phyloP scores from a whole-genome alignment of 2,329 filamentous ascomycete genomes.

The Cytospora piceicola region DNA sequence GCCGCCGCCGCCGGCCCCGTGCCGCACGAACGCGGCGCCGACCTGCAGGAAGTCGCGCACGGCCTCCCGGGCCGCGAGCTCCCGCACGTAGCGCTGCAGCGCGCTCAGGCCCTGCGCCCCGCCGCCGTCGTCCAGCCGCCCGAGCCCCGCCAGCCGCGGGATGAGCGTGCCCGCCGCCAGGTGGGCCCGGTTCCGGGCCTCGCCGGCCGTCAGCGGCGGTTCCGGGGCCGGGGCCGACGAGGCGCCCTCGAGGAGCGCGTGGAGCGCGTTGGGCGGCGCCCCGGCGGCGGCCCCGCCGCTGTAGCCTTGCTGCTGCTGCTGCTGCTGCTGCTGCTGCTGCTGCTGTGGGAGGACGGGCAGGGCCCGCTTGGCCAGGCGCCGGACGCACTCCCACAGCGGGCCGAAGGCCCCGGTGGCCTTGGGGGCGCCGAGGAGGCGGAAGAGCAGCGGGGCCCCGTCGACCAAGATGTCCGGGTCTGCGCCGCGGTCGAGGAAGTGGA shows the following conservation, averaged over 20 bases:
- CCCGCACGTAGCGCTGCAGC: constrained; percentile 17
- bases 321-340: background rate
- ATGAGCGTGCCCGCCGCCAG: constrained; percentile 3
- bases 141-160: constrained; percentile 7
- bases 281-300: too few relatives aligned
- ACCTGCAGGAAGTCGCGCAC: constrained; percentile 11
- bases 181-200: background rate
- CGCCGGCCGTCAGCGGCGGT: background rate
- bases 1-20: constrained; percentile 1
- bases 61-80: background rate
- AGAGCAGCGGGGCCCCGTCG: constrained; percentile 5
- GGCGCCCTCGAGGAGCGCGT: background rate
- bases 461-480: constrained; percentile 19
- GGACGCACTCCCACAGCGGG: background rate
- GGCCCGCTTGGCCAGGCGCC: background rate
- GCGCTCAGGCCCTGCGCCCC: constrained; percentile 7
- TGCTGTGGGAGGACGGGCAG: background rate
- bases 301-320: background rate
- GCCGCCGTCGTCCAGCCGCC: constrained; percentile 19
- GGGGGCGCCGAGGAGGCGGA: constrained; percentile 10
- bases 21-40: constrained; percentile 16
- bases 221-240: background rate
- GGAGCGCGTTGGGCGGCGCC: constrained; percentile 3
- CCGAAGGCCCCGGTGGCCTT: constrained; percentile 4
- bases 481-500: background rate